Conservation (phyloP, 192 early-diverging fungal genomes). For the Backusella circina region DNA sequence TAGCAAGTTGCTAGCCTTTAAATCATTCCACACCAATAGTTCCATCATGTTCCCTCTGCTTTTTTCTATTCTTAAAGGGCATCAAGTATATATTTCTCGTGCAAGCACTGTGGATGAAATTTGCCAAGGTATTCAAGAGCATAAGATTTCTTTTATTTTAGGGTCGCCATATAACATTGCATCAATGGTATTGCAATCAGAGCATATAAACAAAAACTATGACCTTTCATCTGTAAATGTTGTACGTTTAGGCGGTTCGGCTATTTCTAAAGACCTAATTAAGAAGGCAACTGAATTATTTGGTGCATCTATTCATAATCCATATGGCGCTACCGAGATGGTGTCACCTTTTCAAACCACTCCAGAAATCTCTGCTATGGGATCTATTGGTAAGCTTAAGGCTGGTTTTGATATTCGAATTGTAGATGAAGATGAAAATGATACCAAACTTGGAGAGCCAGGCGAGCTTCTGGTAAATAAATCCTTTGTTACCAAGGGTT, state of each 20-base stretch:
- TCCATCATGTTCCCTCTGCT: background rate
- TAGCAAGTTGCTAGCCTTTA: background rate
- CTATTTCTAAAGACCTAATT: background rate
- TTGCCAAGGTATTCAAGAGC: background rate
- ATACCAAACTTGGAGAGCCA: constrained; percentile 18
- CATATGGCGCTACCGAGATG: background rate
- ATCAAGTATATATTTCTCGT: background rate
- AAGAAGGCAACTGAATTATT: background rate
- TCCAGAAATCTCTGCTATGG: background rate
- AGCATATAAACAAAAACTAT: background rate
- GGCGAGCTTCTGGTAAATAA: constrained; percentile 87
- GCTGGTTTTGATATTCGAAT: constrained; percentile 31
- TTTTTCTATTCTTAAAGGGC: background rate
- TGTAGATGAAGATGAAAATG: constrained; percentile 41
- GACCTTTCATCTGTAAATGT: background rate
- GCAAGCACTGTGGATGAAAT: constrained; percentile 7
- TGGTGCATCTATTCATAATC: background rate
- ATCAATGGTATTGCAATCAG: background rate
- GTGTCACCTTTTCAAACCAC: fast-evolving
- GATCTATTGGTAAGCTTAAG: constrained; percentile 32
- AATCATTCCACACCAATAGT: no score
- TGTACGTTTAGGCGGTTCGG: background rate
- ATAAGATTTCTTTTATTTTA: background rate
- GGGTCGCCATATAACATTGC: background rate
- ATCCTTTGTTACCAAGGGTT: constrained; percentile 65